These are phyloP conservation scores for Melastoma candidum DNA, from an alignment of 441 rosid species.

Conservation along the genomic window DNA sequence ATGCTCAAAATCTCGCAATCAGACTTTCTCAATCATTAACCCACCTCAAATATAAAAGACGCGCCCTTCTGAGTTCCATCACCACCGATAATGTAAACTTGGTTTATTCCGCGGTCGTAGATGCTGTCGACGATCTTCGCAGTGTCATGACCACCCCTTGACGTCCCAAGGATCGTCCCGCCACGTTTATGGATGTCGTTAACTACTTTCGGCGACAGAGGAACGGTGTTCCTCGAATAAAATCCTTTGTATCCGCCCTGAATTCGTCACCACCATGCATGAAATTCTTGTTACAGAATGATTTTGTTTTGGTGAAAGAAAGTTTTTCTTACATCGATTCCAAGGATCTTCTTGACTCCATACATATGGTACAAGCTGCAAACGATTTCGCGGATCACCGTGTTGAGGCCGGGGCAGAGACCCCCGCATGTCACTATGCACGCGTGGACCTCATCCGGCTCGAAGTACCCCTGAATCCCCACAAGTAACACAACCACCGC, in stretches of 20 bases:
- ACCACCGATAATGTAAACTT: not conserved
- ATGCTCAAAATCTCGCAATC: too few relatives aligned
- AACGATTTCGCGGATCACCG: constrained; percentile 88
- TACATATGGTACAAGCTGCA: constrained; percentile 72
- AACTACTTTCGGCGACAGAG: constrained; percentile 5
- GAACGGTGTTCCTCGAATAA: constrained; percentile 6
- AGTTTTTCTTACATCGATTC: constrained; percentile 64
- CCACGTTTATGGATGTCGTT: constrained; percentile 10
- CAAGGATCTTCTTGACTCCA: constrained; percentile 75
- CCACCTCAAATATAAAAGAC: too few relatives aligned
- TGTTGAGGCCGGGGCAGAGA: constrained; percentile 93
- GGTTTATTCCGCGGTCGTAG: constrained; percentile 8
- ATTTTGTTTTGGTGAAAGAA: too few relatives aligned
- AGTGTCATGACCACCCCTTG: constrained; percentile 5
- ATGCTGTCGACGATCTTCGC: constrained; percentile 7
- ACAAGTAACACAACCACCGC: not conserved
- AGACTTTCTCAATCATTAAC: too few relatives aligned
- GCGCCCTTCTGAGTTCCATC: too few relatives aligned
- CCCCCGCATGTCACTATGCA: constrained; percentile 98
- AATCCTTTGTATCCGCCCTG: constrained; percentile 1
- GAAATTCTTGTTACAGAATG: too few relatives aligned
- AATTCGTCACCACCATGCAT: too few relatives aligned
- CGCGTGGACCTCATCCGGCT: constrained; percentile 79
- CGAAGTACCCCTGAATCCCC: constrained; percentile 59
- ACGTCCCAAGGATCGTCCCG: constrained; percentile 7